Percentiles rank a stretch among this genome's conserved stretches.
Evolutionary conservation across 768 basidiomycete species (phyloP).

Genomic region (Leccinellum rugosiceps): DNA sequence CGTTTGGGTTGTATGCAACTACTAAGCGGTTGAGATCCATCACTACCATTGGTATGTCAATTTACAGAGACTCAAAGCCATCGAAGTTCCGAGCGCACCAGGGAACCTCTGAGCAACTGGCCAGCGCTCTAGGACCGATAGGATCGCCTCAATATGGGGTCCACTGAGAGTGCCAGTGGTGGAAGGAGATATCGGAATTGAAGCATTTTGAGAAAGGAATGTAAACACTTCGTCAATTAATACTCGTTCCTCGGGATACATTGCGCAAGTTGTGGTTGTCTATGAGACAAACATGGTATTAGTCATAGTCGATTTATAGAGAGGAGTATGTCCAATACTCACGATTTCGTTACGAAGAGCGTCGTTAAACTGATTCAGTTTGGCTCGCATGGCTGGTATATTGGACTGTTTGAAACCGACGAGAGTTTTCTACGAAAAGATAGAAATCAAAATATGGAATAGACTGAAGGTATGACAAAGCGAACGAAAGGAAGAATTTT

Average conservation of each 20-base stretch:
- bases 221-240: constrained; percentile 61
- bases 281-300: constrained; percentile 23
- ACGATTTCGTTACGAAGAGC: constrained; percentile 67
- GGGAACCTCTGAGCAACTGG: constrained; percentile 71
- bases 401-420: constrained; percentile 85
- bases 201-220: constrained; percentile 51
- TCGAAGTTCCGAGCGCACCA: constrained; percentile 36
- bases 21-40: constrained; percentile 84
- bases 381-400: constrained; percentile 74
- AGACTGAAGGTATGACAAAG: not conserved
- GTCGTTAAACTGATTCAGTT: constrained; percentile 74
- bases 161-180: constrained; percentile 34
- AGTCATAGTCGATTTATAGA: not conserved
- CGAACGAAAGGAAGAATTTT: constrained; percentile 53
- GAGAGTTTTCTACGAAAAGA: constrained; percentile 46
- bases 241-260: constrained; percentile 61
- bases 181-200: constrained; percentile 28
- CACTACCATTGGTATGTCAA: constrained; percentile 41
- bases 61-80: not conserved
- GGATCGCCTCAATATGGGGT: constrained; percentile 59
- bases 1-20: constrained; percentile 57
- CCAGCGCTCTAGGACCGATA: constrained; percentile 70
- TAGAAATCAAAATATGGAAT: not conserved
- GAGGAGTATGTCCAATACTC: constrained; percentile 22
- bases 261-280: constrained; percentile 69